Percentiles rank a stretch among this genome's conserved stretches.
phyloP scores from a whole-genome alignment of 108 stramenopile genomes.

The Heterococcus sp. region DNA sequence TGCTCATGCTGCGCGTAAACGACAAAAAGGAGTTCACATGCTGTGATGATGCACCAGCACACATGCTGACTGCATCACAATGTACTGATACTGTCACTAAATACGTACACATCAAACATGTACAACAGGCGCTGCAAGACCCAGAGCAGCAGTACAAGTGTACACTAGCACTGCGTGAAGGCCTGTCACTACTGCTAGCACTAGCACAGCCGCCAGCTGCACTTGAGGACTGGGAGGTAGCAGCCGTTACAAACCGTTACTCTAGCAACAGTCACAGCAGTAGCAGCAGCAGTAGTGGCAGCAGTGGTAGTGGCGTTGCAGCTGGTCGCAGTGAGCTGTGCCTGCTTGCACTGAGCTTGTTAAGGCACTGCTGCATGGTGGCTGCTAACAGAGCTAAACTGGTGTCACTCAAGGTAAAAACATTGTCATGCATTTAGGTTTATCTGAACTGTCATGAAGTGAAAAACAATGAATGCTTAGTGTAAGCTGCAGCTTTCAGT shows the following conservation, averaged over 20 bases:
- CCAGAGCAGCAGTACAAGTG: slow-evolving; percentile 25
- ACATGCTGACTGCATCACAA: background rate
- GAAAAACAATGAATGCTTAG: background rate
- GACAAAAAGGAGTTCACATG: background rate
- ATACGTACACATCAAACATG: too few species aligned
- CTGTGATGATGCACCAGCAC: background rate
- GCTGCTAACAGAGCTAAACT: slow-evolving; percentile 18
- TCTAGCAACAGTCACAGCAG: background rate
- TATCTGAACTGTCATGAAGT: background rate
- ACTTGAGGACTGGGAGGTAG: background rate
- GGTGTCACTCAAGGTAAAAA: slow-evolving; percentile 15
- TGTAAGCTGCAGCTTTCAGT: background rate
- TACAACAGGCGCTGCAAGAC: slow-evolving; percentile 15
- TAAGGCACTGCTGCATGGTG: slow-evolving; percentile 28
- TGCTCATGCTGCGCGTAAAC: background rate
- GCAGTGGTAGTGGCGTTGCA: background rate
- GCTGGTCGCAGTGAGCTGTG: slow-evolving; percentile 5
- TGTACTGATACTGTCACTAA: background rate
- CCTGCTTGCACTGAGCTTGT: slow-evolving; percentile 6
- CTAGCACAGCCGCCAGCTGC: slow-evolving; percentile 21
- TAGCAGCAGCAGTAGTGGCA: background rate
- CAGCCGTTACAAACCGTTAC: background rate
- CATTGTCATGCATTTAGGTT: background rate
- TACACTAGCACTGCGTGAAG: slow-evolving; percentile 21
- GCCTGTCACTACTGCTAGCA: slow-evolving; percentile 15